Evolutionary conservation across 2,329 filamentous ascomycete genomes (phyloP).

Genomic region (Colletotrichum gloeosporioides): DNA sequence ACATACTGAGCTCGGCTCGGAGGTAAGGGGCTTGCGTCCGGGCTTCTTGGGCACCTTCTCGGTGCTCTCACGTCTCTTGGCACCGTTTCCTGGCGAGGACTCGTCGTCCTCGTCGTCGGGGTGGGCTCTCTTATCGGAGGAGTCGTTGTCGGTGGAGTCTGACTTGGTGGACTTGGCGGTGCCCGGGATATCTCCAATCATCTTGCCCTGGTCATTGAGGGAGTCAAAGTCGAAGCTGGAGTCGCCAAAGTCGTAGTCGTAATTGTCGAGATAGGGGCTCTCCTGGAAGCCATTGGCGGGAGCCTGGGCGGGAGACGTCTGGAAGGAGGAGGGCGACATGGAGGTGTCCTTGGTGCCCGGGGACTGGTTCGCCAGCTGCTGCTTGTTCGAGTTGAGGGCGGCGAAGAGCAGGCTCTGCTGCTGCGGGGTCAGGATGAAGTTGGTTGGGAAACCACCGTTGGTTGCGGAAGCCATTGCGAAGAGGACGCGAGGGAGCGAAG

Average conservation of each 20-base stretch:
- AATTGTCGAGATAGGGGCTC: slow-evolving; percentile 80
- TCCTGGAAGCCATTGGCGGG: slow-evolving; percentile 66
- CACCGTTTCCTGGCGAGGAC: slow-evolving; percentile 45
- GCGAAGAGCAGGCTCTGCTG: slow-evolving; percentile 80
- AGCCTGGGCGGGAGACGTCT: slow-evolving; percentile 51
- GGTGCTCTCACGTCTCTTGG: slow-evolving; percentile 80
- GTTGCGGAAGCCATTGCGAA: slow-evolving; percentile 57
- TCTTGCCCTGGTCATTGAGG: slow-evolving; percentile 54
- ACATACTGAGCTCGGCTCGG: slow-evolving; percentile 92
- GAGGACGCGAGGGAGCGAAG: neutral
- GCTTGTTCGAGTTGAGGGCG: slow-evolving; percentile 75
- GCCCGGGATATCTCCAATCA: slow-evolving; percentile 80
- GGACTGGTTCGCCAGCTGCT: slow-evolving; percentile 39
- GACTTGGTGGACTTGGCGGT: slow-evolving; percentile 50
- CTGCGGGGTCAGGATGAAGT: slow-evolving; percentile 75
- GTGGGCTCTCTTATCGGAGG: slow-evolving; percentile 74
- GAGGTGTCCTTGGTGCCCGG: slow-evolving; percentile 43
- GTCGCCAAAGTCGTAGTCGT: slow-evolving; percentile 80
- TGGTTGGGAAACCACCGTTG: slow-evolving; percentile 47
- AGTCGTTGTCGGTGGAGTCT: slow-evolving; percentile 66
- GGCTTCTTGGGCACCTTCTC: slow-evolving; percentile 94
- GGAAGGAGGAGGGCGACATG: slow-evolving; percentile 54
- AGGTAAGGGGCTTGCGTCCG: slow-evolving; percentile 92
- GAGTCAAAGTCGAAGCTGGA: slow-evolving; percentile 78
- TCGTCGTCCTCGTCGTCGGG: slow-evolving; percentile 74